Base-by-base conservation (phyloP, 768 basidiomycete genomes). In the Daedaleopsis nitida region DNA sequence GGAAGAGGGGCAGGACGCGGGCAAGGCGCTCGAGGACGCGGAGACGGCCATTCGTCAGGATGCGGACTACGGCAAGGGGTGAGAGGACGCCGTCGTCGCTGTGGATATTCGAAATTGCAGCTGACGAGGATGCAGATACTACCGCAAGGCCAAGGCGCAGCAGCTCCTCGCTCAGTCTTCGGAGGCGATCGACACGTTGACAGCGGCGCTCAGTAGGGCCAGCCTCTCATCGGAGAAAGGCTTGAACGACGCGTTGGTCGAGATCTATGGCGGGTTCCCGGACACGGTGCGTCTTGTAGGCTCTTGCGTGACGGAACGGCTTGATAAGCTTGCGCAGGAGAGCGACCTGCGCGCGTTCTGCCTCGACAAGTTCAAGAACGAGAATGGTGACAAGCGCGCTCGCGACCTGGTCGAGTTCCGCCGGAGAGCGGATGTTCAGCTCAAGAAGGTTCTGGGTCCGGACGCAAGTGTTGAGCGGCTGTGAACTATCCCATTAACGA, bases 1-100 rank as follows among this genome's bases (percentile, higher is more conserved):
- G 1, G 74, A 73, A 13, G 53, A 50, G 9, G 75, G 70, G 1
- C 55, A 62, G 39, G 66, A 71, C 57, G 57, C 65, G 45, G 49
- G 68, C 57, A 70, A 73, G 58, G 76, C 77, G n/a, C 56, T 76
- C n/a, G 17, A 68, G 37, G 75, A 75, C 53, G 76, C 72, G 12
- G 60, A 72, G 47, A 50, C 58, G 14, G 70, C 76, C n/a, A 68
- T 70, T 42, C 57, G 52, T 35, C 55, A 55, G 14, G 68, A 77
- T 55, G 63, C 68, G 27, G 59, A 49, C 24, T 77, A 78, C 60
- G 64, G 51, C 13, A 77, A 76, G 67, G 69, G 68, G 75, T 78
- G 57, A 27, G 42, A 39, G 13, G 14, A 34, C 23, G 13, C 44
- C 7, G 27, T 35, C 24, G 17, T 14, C 16, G 11, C 37, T 14